Percentiles rank a stretch among this genome's conserved stretches.
Conservation (phyloP, 2,329 filamentous ascomycete species). For the Chaetomium globosum region DNA sequence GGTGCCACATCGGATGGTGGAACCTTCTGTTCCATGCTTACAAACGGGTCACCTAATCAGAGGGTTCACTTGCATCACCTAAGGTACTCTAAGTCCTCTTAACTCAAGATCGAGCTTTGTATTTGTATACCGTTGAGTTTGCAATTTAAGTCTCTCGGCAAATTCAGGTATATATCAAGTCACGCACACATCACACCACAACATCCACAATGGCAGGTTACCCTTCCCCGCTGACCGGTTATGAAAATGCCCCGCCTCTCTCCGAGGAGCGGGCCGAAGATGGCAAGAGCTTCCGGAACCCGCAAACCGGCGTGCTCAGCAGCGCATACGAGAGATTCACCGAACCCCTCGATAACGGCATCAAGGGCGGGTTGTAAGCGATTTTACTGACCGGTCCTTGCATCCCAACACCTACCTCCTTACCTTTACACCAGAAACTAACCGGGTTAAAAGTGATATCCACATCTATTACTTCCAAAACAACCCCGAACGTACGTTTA, state of each 20-base stretch:
- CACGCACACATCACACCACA: not conserved
- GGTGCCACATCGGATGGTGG: conserved; percentile 6
- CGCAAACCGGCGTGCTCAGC: conserved; percentile 61
- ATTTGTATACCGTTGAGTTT: not conserved
- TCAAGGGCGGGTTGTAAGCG: conserved; percentile 69
- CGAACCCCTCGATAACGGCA: conserved; percentile 66
- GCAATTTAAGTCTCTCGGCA: not conserved
- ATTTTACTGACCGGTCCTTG: not conserved
- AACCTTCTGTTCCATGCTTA: conserved; percentile 19
- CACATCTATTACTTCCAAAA: conserved; percentile 80
- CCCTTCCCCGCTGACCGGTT: conserved; percentile 61
- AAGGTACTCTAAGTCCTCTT: not conserved
- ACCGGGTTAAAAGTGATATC: conserved; percentile 59
- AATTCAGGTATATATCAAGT: not conserved
- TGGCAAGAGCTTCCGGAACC: conserved; percentile 76
- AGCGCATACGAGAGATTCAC: conserved; percentile 71
- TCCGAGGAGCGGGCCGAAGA: conserved; percentile 65
- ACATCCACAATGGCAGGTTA: conserved; percentile 42
- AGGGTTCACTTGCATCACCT: too few relatives aligned
- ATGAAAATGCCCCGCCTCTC: conserved; percentile 58
- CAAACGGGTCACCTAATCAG: not conserved
- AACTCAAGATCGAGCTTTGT: not conserved
- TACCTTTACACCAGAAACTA: not conserved
- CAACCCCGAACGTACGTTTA: conserved; percentile 52
- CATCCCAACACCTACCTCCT: not conserved